Base-by-base conservation (phyloP, 805 yeast genomes). In the Wickerhamomyces strasburgensis region DNA sequence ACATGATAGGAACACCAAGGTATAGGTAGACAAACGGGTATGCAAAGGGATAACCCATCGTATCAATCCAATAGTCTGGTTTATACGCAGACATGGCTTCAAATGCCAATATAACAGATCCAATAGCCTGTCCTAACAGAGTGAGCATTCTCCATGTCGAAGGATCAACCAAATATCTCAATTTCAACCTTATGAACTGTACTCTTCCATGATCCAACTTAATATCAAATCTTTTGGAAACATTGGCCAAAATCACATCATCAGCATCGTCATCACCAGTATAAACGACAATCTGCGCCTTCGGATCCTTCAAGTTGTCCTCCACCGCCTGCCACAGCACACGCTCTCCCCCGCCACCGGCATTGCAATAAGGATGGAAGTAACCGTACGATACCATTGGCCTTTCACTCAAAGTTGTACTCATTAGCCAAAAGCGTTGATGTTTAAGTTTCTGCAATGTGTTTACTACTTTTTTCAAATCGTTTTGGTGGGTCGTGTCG, bases 261-360 rank as follows among this genome's bases (percentile, higher is more conserved):
- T 71, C 57, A 5, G 66, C 65, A 40, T 74, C 77, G 5, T 41
- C 46, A 51, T 79, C 84, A 15, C 85, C 85, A 13, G 89, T 79
- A 57, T 93, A 93, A 7, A 93, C 66, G 2, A 75, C 79, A 2
- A 73, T 84, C 6, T 84, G 62, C 48, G 78, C 76, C 19, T 60
- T 52, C 6, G 62, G 61, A 16, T 65, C 60, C 8, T 58, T 46
- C 41, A 89, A 64, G 0, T 95, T 84, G 23, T 80, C 70, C 47
- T 75, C 72, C 6, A 90, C 85, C 0, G 96, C 96, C 38, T 85
- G 88, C 98, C 98, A 93, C 28, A 93, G 65, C 1, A 93, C 98
- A 39, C 90, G 75, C 57, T 93, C 99, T 17, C 99, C 99, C 21
- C 99, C 99, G 14, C 99, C 99, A 31, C 95, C 96, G 27, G 96